Conservation (phyloP, 2,329 filamentous ascomycete genomes). For the Penicillium paneum region DNA sequence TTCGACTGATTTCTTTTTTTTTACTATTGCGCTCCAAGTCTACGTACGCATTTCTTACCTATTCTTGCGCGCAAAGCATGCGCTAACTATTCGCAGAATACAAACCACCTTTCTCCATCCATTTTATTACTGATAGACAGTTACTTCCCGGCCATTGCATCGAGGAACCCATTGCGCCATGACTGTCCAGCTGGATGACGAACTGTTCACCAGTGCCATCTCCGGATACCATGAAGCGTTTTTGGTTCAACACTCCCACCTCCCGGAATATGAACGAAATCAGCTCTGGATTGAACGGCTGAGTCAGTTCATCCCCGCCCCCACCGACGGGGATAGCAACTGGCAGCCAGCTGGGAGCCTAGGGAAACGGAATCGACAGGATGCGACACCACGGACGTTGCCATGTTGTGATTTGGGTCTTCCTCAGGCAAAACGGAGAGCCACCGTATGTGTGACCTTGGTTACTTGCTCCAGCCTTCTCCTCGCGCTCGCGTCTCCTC, state of each 20-base stretch:
- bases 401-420: conserved; percentile 37
- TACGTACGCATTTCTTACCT: neutral
- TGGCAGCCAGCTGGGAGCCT: conserved; percentile 30
- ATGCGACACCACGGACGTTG: conserved; percentile 37
- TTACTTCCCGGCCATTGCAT: conserved; percentile 15
- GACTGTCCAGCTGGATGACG: conserved; percentile 38
- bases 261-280: conserved; percentile 41
- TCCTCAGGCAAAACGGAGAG: conserved; percentile 44
- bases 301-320: conserved; percentile 37
- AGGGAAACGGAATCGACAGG: conserved; percentile 44
- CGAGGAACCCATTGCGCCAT: conserved; percentile 29
- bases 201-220: conserved; percentile 41
- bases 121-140: conserved; percentile 35
- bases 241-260: conserved; percentile 41
- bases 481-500: conserved; percentile 25
- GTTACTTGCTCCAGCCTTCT: conserved; percentile 37
- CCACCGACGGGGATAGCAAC: conserved; percentile 19
- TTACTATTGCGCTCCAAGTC: neutral
- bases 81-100: conserved; percentile 4
- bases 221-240: conserved; percentile 43
- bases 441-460: conserved; percentile 45
- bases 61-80: neutral
- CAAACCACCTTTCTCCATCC: conserved; percentile 3
- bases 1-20: neutral
- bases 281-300: conserved; percentile 41